These are phyloP conservation scores for Allodekkera sacchari DNA, from an alignment of 805 yeast genomes.

Conservation along the genomic window DNA sequence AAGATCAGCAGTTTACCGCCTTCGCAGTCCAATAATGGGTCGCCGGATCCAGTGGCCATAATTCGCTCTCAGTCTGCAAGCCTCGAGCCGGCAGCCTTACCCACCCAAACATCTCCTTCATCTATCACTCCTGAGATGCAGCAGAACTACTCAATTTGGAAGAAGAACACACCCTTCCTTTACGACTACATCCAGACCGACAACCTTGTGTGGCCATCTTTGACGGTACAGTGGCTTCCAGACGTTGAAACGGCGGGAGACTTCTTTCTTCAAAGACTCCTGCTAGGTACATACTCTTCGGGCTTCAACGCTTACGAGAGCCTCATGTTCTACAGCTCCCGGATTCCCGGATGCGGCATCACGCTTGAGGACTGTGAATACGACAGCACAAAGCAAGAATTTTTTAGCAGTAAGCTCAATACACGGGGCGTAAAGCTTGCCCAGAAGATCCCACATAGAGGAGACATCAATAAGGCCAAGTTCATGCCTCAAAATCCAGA, in stretches of 20 bases:
- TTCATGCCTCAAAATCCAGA: constrained; percentile 86
- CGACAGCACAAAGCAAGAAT: constrained; percentile 28
- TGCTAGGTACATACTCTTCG: constrained; percentile 59
- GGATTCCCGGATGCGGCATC: background rate
- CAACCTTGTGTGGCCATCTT: constrained; percentile 56
- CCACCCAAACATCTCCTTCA: too few species aligned
- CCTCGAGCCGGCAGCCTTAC: too few species aligned
- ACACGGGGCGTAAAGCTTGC: constrained; percentile 11
- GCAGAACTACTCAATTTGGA: constrained; percentile 44
- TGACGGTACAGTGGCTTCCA: constrained; percentile 56
- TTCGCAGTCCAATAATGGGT: too few species aligned
- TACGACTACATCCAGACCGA: constrained; percentile 47
- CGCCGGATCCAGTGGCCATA: too few species aligned
- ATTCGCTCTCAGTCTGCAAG: too few species aligned
- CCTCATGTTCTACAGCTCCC: constrained; percentile 10
- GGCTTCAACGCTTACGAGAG: constrained; percentile 30
- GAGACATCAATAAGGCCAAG: constrained; percentile 66
- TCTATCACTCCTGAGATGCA: background rate
- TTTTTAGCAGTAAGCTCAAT: constrained; percentile 11
- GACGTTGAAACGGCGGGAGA: constrained; percentile 31
- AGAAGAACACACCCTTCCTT: constrained; percentile 49
- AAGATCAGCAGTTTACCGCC: too few species aligned
- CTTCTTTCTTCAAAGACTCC: constrained; percentile 28
- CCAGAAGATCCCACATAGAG: constrained; percentile 59
- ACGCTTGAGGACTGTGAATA: constrained; percentile 20